phyloP scores from a whole-genome alignment of 2,329 filamentous ascomycete genomes.

The Mollisiaceae sp. region DNA sequence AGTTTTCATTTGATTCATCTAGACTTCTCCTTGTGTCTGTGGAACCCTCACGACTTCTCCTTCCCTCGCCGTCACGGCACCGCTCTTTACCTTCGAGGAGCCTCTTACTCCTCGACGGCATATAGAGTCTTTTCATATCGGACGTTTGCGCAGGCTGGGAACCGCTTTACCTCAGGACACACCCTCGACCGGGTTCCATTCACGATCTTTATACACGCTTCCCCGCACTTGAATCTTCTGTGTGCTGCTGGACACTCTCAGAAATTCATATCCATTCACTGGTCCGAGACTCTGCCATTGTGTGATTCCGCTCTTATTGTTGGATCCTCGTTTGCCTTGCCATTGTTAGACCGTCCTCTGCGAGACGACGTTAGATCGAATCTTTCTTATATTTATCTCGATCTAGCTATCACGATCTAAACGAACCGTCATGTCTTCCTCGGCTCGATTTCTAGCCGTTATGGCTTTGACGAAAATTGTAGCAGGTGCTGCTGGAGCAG shows the following conservation, averaged over 20 bases:
- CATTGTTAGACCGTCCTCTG: constrained; percentile 7
- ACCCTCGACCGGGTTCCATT: constrained; percentile 14
- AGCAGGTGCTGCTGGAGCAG: constrained; percentile 24
- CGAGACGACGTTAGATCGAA: neutral
- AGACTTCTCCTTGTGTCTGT: constrained; percentile 6
- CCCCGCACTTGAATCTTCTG: constrained; percentile 26
- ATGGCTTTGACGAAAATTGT: constrained; percentile 32
- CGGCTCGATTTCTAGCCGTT: constrained; percentile 29
- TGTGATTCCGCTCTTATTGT: neutral
- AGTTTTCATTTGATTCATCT: constrained; percentile 12
- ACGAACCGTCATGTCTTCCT: constrained; percentile 32
- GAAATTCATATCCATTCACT: constrained; percentile 18
- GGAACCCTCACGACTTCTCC: neutral
- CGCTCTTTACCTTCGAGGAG: neutral
- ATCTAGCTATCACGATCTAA: constrained; percentile 1
- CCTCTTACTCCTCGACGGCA: neutral
- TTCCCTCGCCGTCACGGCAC: constrained; percentile 4
- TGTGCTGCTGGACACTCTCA: constrained; percentile 34
- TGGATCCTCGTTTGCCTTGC: neutral
- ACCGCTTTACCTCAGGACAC: constrained; percentile 1
- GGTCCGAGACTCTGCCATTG: constrained; percentile 11
- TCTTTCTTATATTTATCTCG: neutral
- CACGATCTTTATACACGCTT: constrained; percentile 23
- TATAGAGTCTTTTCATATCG: constrained; percentile 11
- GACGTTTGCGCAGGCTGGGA: constrained; percentile 10